These are phyloP conservation scores for Colletotrichum sp. DNA, from an alignment of 2,329 filamentous ascomycete genomes.

Conservation along the genomic window DNA sequence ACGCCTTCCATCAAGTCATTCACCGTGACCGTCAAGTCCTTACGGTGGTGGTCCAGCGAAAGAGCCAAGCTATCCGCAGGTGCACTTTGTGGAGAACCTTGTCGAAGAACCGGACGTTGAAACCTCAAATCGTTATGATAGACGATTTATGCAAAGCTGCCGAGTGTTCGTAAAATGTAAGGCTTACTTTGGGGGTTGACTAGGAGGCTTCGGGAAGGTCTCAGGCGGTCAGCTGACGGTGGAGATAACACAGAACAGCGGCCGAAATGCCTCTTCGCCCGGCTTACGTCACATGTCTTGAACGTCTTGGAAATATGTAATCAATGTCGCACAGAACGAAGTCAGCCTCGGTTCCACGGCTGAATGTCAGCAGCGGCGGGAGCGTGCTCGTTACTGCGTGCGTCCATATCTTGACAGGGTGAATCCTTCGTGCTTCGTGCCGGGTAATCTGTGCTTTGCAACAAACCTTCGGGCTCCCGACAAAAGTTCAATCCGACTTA, in stretches of 20 bases:
- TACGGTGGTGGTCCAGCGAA: neutral
- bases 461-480: neutral
- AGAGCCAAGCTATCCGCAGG: neutral
- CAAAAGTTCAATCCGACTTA: neutral
- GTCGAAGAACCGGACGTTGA: neutral
- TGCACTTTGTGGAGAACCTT: neutral
- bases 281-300: neutral
- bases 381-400: neutral
- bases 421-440: neutral
- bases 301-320: neutral
- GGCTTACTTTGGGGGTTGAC: neutral
- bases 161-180: no score
- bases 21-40: neutral
- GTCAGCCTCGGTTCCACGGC: neutral
- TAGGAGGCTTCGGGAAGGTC: neutral
- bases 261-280: neutral
- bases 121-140: neutral
- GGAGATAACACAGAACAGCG: neutral
- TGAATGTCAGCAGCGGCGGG: neutral
- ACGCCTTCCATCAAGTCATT: neutral
- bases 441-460: neutral
- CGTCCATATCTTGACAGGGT: neutral
- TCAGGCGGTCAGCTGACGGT: neutral
- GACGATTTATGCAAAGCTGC: neutral
- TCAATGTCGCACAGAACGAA: neutral